These are phyloP conservation scores for Xerocomus potaroensis DNA, from an alignment of 768 basidiomycete species.

Conservation along the genomic window DNA sequence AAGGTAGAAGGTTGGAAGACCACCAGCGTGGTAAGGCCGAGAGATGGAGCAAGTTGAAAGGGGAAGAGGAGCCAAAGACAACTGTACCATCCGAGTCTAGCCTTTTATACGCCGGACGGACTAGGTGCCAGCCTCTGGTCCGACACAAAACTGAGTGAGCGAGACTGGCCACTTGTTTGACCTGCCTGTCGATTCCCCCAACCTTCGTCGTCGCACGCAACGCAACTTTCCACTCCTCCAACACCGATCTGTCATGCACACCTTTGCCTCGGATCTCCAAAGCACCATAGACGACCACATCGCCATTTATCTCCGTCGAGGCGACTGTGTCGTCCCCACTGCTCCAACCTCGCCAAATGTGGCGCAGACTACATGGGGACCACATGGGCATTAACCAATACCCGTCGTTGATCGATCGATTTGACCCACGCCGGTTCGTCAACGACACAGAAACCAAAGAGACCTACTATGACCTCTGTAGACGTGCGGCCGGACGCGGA, in stretches of 20 bases:
- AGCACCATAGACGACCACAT: slow-evolving; percentile 40
- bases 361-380: slow-evolving; percentile 39
- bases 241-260: slow-evolving; percentile 25
- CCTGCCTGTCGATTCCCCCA: slow-evolving; percentile 42
- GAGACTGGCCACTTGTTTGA: too few species aligned
- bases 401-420: slow-evolving; percentile 37
- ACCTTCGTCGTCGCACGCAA: slow-evolving; percentile 43
- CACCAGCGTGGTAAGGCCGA: too few species aligned
- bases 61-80: too few species aligned
- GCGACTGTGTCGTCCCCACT: slow-evolving; percentile 60
- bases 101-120: too few species aligned
- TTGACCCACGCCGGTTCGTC: slow-evolving; percentile 27
- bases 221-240: slow-evolving; percentile 44
- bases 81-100: too few species aligned
- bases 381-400: slow-evolving; percentile 51
- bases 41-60: too few species aligned
- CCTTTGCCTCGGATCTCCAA: slow-evolving; percentile 9
- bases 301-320: slow-evolving; percentile 54
- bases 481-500: slow-evolving; percentile 41
- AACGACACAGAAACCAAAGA: slow-evolving; percentile 2
- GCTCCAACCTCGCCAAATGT: slow-evolving; percentile 46
- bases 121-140: too few species aligned
- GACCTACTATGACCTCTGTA: slow-evolving; percentile 31
- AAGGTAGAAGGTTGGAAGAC: too few species aligned
- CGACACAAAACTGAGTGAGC: too few species aligned